Conservation (phyloP, 2,329 filamentous ascomycete species). For the Dryadomyces sulphureus region DNA sequence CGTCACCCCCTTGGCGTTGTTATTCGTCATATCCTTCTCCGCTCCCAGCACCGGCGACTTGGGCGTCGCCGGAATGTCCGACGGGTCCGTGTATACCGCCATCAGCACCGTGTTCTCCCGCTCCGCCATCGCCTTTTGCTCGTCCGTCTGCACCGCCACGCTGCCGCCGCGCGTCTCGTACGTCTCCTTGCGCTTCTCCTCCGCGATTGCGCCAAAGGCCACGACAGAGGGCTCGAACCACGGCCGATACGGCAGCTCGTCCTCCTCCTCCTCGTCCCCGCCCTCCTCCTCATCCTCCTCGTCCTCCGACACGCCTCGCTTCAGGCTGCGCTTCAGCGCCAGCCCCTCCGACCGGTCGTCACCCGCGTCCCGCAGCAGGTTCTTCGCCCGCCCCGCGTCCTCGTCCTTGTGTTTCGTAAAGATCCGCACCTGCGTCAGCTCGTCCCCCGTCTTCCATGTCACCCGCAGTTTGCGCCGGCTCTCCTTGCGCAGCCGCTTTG, state of each 20-base stretch:
- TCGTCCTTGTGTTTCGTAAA: conserved; percentile 65
- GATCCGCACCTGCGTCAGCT: conserved; percentile 50
- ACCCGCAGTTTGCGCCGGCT: conserved; percentile 55
- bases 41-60: conserved; percentile 30
- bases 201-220: conserved; percentile 31
- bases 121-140: conserved; percentile 39
- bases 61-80: conserved; percentile 41
- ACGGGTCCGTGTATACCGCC: conserved; percentile 38
- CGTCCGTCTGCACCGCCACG: conserved; percentile 34
- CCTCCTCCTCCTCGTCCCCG: conserved; percentile 28
- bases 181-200: conserved; percentile 29
- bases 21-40: background rate
- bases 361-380: conserved; percentile 55
- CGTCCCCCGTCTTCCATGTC: conserved; percentile 51
- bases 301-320: conserved; percentile 18
- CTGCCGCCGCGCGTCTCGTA: conserved; percentile 40
- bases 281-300: conserved; percentile 34
- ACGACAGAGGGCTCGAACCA: conserved; percentile 33
- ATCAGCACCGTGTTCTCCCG: conserved; percentile 46
- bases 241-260: conserved; percentile 36
- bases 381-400: conserved; percentile 50
- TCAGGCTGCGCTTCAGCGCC: conserved; percentile 43
- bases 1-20: conserved; percentile 8
- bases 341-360: conserved; percentile 62
- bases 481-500: conserved; percentile 57